Conservation (phyloP, 768 basidiomycete genomes). For the Leccinum longicurvipes region DNA sequence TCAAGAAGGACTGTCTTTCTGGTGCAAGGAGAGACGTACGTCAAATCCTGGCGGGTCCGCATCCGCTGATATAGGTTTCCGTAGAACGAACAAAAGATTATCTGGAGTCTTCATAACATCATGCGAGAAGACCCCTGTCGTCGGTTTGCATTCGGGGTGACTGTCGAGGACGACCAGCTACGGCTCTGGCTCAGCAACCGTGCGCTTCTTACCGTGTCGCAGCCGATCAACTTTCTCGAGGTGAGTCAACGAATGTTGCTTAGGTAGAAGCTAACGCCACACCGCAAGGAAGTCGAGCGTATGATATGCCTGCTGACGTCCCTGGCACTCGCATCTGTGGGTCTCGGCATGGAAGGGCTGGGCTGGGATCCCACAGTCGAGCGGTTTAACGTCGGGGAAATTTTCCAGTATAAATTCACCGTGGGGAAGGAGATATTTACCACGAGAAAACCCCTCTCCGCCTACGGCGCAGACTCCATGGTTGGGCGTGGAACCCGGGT, state of each 20-base stretch:
- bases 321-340: no score
- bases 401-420: neutral
- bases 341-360: neutral
- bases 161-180: neutral
- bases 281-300: neutral
- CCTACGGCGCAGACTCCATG: neutral
- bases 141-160: neutral
- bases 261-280: no score
- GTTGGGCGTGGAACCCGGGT: slow-evolving; percentile 3
- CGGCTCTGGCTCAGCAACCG: slow-evolving; percentile 25
- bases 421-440: neutral
- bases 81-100: slow-evolving; percentile 18
- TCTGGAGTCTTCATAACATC: slow-evolving; percentile 23
- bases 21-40: no score
- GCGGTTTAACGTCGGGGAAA: no score
- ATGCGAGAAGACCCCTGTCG: neutral
- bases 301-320: neutral
- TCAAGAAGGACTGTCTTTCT: no score
- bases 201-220: neutral
- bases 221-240: neutral
- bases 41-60: neutral
- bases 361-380: slow-evolving; percentile 11
- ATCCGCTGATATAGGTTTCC: neutral
- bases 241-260: no score
- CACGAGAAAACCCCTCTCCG: neutral